Percentiles rank a stretch among this genome's conserved stretches.
phyloP scores from a whole-genome alignment of 306 rosid species.

The Coriaria nepalensis region DNA sequence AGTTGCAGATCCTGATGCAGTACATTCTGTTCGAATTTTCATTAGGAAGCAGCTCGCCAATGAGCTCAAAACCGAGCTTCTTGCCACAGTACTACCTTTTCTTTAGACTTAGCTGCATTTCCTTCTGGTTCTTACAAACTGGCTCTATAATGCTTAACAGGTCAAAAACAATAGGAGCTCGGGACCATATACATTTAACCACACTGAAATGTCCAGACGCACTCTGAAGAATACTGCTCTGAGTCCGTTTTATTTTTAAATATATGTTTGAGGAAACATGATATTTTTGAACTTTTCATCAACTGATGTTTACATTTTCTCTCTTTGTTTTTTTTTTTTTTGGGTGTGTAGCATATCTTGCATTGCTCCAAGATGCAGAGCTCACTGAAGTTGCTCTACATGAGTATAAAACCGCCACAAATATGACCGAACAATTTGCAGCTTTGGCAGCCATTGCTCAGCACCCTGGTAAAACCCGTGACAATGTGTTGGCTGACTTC shows the following conservation, averaged over 20 bases:
- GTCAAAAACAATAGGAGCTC: slow-evolving; percentile 64
- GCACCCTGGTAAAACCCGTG: slow-evolving; percentile 76
- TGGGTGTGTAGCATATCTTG: slow-evolving; percentile 49
- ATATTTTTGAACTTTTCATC: slow-evolving; percentile 9
- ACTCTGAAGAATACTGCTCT: slow-evolving; percentile 85
- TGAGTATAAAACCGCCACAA: slow-evolving; percentile 75
- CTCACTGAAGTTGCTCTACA: slow-evolving; percentile 35
- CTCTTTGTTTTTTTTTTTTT: slow-evolving; percentile 16
- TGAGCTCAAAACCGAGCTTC: slow-evolving; percentile 66
- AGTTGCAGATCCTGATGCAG: slow-evolving; percentile 98
- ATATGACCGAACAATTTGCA: slow-evolving; percentile 96
- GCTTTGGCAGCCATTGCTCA: slow-evolving; percentile 87
- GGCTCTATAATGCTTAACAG: slow-evolving; percentile 29
- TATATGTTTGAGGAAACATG: slow-evolving; percentile 6
- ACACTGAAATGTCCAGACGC: slow-evolving; percentile 72
- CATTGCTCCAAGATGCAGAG: slow-evolving; percentile 47
- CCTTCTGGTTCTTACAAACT: background rate
- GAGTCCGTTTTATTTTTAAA: slow-evolving; percentile 32
- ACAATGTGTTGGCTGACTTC: slow-evolving; percentile 75
- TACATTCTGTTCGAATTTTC: slow-evolving; percentile 70
- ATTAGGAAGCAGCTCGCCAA: slow-evolving; percentile 78
- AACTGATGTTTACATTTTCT: slow-evolving; percentile 8
- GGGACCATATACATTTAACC: slow-evolving; percentile 54
- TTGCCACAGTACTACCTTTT: slow-evolving; percentile 37
- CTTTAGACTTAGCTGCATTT: slow-evolving; percentile 5